These are phyloP conservation scores for Alternaria rosae DNA, from an alignment of 2,329 filamentous ascomycete species.

Conservation along the genomic window DNA sequence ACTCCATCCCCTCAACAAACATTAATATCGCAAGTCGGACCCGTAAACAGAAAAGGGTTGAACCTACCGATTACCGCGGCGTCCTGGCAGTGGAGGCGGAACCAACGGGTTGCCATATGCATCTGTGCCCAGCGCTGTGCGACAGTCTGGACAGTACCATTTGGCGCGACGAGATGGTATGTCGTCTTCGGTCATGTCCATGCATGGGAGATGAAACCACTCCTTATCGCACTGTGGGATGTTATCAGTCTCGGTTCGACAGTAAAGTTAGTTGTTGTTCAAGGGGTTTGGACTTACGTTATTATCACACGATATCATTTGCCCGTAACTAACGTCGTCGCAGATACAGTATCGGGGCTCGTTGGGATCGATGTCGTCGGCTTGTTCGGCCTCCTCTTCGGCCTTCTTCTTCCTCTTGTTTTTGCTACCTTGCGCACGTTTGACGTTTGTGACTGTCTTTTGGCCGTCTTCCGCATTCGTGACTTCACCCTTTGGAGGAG, in stretches of 20 bases:
- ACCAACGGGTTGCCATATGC: slow-evolving; percentile 45
- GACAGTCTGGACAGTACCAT: slow-evolving; percentile 85
- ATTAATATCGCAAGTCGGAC: slow-evolving; percentile 36
- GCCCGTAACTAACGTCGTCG: slow-evolving; percentile 80
- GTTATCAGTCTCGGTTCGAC: slow-evolving; percentile 26
- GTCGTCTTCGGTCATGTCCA: slow-evolving; percentile 65
- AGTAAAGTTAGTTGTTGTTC: too few species aligned
- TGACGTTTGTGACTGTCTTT: slow-evolving; percentile 73
- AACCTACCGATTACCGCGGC: slow-evolving; percentile 45
- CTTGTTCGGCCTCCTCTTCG: slow-evolving; percentile 34
- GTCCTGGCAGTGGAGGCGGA: slow-evolving; percentile 43
- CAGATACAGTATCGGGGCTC: slow-evolving; percentile 81
- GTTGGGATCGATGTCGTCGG: slow-evolving; percentile 70
- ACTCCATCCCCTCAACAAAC: slow-evolving; percentile 44
- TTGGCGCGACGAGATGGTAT: slow-evolving; percentile 76
- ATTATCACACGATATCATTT: slow-evolving; percentile 86
- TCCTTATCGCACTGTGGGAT: slow-evolving; percentile 72
- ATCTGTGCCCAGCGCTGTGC: slow-evolving; percentile 36
- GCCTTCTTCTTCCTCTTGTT: slow-evolving; percentile 59
- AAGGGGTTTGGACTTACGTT: too few species aligned
- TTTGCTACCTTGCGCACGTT: slow-evolving; percentile 62
- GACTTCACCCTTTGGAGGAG: slow-evolving; percentile 76
- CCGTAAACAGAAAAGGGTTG: slow-evolving; percentile 16
- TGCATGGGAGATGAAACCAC: slow-evolving; percentile 86
- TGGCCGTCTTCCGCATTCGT: slow-evolving; percentile 66